phyloP scores from a whole-genome alignment of 257 asterid genomes.

The Cruciata laevipes region DNA sequence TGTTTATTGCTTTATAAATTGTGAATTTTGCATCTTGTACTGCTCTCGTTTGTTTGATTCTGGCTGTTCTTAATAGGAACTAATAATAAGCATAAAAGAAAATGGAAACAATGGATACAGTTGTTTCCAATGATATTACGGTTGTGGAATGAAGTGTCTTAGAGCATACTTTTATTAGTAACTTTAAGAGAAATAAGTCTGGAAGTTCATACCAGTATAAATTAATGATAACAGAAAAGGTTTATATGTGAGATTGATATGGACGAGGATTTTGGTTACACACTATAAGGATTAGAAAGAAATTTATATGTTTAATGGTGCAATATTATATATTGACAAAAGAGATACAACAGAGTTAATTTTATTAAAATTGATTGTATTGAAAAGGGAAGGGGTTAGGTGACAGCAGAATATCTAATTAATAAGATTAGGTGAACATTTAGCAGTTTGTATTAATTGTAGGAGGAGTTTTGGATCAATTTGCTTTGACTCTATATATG shows the following conservation, averaged over 20 bases:
- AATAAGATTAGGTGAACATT: not conserved
- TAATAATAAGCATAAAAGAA: not conserved
- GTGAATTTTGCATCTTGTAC: not conserved
- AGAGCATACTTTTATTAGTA: not conserved
- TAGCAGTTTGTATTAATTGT: not conserved
- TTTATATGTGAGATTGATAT: not conserved
- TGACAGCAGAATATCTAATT: not conserved
- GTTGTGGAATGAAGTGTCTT: not conserved
- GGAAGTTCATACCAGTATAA: not conserved
- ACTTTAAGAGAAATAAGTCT: not conserved
- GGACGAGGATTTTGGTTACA: not conserved
- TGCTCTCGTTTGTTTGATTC: not conserved
- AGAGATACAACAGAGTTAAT: not conserved
- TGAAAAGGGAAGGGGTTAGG: not conserved
- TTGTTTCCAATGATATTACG: not conserved
- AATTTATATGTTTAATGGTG: not conserved
- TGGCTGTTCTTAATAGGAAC: not conserved
- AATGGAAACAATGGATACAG: not conserved
- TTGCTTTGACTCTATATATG: not conserved
- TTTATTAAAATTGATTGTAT: not conserved
- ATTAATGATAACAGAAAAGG: not conserved
- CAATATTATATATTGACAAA: too few species aligned
- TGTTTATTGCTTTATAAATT: not conserved
- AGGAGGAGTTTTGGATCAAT: not conserved
- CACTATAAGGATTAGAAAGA: not conserved